phyloP scores from a whole-genome alignment of 2,329 filamentous ascomycete genomes.

The Cadophora luteo-olivacea region DNA sequence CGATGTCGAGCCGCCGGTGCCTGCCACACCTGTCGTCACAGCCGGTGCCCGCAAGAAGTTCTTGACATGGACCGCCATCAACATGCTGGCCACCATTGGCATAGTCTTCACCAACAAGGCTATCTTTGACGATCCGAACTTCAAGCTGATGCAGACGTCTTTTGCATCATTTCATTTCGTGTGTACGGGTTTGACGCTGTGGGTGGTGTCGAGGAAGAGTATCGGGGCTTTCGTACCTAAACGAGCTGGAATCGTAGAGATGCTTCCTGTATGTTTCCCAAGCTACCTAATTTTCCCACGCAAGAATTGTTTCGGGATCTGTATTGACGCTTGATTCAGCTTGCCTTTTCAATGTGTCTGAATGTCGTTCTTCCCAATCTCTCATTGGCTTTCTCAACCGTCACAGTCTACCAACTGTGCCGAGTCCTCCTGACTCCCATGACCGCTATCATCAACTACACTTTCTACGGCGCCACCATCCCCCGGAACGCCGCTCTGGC shows the following conservation, averaged over 20 bases:
- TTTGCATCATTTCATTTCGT: slow-evolving; percentile 41
- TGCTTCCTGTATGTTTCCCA: slow-evolving; percentile 36
- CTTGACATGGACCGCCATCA: slow-evolving; percentile 37
- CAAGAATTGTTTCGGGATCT: slow-evolving; percentile 7
- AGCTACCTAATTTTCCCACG: not conserved
- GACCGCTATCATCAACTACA: slow-evolving; percentile 41
- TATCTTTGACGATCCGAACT: slow-evolving; percentile 39
- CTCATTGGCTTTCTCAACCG: slow-evolving; percentile 39
- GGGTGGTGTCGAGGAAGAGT: slow-evolving; percentile 32
- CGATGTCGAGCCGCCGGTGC: slow-evolving; percentile 16
- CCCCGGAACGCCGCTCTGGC: slow-evolving; percentile 36
- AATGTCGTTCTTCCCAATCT: slow-evolving; percentile 42
- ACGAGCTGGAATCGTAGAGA: slow-evolving; percentile 37
- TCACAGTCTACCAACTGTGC: slow-evolving; percentile 43
- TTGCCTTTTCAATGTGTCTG: slow-evolving; percentile 40
- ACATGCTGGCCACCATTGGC: slow-evolving; percentile 39
- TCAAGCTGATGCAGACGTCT: slow-evolving; percentile 40
- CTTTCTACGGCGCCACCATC: slow-evolving; percentile 39
- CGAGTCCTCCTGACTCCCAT: slow-evolving; percentile 42
- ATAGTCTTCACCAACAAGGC: slow-evolving; percentile 43
- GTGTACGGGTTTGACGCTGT: slow-evolving; percentile 40
- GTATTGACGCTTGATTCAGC: slow-evolving; percentile 23
- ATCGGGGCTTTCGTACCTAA: slow-evolving; percentile 40
- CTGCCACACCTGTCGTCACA: slow-evolving; percentile 17
- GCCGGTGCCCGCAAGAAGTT: slow-evolving; percentile 27